A percentile compares a stretch with the other conserved stretches of the same genome.
Conservation (phyloP, 2,329 filamentous ascomycete species). For the Diaporthe sp. region DNA sequence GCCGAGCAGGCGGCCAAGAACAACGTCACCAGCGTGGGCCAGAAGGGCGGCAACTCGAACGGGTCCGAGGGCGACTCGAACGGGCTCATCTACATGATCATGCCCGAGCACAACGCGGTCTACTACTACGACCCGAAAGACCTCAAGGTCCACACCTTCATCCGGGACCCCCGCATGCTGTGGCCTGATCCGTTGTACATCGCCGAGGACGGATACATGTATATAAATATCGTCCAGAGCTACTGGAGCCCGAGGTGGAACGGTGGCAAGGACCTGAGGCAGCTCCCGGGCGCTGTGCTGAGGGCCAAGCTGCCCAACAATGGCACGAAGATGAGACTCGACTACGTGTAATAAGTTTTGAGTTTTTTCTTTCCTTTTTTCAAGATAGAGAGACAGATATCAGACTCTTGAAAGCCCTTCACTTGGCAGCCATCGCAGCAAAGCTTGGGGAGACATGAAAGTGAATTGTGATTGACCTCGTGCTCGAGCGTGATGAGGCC, state of each 20-base stretch:
- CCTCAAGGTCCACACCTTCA: conserved; percentile 28
- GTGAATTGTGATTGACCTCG: background rate
- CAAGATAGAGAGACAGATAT: background rate
- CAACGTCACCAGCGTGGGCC: conserved; percentile 61
- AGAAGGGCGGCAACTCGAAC: conserved; percentile 60
- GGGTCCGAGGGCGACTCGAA: conserved; percentile 60
- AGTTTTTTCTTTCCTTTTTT: too few species aligned
- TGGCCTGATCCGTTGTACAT: conserved; percentile 28
- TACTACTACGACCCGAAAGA: conserved; percentile 55
- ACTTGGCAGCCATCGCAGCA: background rate
- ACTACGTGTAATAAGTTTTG: conserved; percentile 59
- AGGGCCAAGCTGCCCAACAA: conserved; percentile 29
- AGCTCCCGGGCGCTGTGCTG: conserved; percentile 32
- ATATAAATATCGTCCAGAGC: conserved; percentile 25
- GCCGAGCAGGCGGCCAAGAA: conserved; percentile 42
- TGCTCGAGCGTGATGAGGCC: background rate
- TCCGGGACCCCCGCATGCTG: conserved; percentile 29
- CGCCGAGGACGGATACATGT: conserved; percentile 34
- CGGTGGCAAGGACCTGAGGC: conserved; percentile 28
- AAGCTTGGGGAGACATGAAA: background rate
- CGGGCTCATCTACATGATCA: conserved; percentile 61
- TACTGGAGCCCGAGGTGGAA: conserved; percentile 37
- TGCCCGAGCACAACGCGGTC: conserved; percentile 60
- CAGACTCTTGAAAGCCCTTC: background rate
- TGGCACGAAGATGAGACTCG: conserved; percentile 32